A percentile compares a stretch with the other conserved stretches of the same genome.
Conservation (phyloP, 805 yeast genomes). For the Wickerhamiella brachini region DNA sequence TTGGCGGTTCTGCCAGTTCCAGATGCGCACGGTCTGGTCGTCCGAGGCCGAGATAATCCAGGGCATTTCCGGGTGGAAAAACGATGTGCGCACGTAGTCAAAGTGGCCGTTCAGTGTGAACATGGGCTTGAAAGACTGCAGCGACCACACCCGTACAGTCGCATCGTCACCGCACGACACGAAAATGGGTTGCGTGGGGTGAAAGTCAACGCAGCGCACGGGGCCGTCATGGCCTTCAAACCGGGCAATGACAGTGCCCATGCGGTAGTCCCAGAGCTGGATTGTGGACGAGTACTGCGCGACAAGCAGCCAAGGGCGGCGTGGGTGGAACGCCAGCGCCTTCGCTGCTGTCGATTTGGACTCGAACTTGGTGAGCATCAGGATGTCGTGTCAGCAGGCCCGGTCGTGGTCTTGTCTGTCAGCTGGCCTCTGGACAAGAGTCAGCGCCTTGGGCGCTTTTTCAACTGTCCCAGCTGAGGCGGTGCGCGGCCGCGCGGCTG, state of each 20-base stretch:
- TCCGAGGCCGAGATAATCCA: slow-evolving; percentile 95
- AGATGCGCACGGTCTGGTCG: slow-evolving; percentile 95
- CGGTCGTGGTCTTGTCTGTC: no score
- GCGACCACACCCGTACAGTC: slow-evolving; percentile 89
- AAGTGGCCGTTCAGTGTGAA: slow-evolving; percentile 88
- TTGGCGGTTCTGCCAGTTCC: slow-evolving; percentile 99
- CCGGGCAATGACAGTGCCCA: slow-evolving; percentile 94
- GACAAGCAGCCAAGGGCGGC: slow-evolving; percentile 89
- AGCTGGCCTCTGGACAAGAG: no score
- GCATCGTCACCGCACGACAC: slow-evolving; percentile 97
- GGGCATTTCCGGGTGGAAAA: slow-evolving; percentile 90
- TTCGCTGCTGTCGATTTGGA: slow-evolving; percentile 96
- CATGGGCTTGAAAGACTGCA: slow-evolving; percentile 78
- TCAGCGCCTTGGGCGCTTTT: no score
- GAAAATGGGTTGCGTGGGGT: slow-evolving; percentile 94
- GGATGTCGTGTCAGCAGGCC: slow-evolving; percentile 1
- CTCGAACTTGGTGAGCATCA: slow-evolving; percentile 49
- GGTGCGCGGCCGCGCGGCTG: no score
- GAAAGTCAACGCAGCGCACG: slow-evolving; percentile 88
- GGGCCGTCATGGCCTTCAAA: slow-evolving; percentile 99
- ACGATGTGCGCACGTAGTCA: slow-evolving; percentile 89
- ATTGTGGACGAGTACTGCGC: slow-evolving; percentile 96
- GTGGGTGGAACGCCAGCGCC: slow-evolving; percentile 95
- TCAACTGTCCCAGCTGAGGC: no score
- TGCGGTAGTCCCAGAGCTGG: slow-evolving; percentile 97